phyloP scores from a whole-genome alignment of 2,329 filamentous ascomycete species.

The Ceratocystis diversiconidia region DNA sequence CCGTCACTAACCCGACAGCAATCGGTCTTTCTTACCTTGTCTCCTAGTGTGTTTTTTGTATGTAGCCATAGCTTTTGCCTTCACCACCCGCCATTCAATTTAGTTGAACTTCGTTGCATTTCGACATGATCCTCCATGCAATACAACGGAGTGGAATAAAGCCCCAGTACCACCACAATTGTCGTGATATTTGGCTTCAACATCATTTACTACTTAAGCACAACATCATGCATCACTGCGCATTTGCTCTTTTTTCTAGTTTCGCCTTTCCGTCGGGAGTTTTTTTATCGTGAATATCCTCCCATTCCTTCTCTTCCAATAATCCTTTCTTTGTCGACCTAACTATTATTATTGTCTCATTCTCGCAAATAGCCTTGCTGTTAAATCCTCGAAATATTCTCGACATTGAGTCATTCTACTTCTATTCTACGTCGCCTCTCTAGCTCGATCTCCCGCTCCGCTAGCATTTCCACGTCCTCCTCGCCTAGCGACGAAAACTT shows the following conservation, averaged over 20 bases:
- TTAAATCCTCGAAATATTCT: background rate
- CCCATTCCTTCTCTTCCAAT: background rate
- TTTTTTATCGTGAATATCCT: background rate
- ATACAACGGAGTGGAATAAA: background rate
- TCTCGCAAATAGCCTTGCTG: background rate
- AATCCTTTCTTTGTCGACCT: too few species aligned
- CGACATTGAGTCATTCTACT: background rate
- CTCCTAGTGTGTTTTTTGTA: background rate
- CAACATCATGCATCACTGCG: background rate
- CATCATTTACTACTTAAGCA: background rate
- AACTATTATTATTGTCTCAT: background rate
- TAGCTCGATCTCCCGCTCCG: background rate
- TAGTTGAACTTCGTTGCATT: background rate
- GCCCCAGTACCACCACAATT: background rate
- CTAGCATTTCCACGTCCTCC: constrained; percentile 10
- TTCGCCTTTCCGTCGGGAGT: background rate
- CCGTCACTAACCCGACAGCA: background rate
- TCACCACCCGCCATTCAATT: too few species aligned
- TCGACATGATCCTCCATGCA: background rate
- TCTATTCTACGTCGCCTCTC: background rate
- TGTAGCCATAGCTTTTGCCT: too few species aligned
- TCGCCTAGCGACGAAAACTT: constrained; percentile 12
- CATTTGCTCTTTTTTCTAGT: background rate
- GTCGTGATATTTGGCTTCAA: background rate
- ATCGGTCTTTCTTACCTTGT: background rate